Evolutionary conservation across 495 filamentous ascomycete genomes (phyloP).

Genomic region (Penicillium tannophilum): DNA sequence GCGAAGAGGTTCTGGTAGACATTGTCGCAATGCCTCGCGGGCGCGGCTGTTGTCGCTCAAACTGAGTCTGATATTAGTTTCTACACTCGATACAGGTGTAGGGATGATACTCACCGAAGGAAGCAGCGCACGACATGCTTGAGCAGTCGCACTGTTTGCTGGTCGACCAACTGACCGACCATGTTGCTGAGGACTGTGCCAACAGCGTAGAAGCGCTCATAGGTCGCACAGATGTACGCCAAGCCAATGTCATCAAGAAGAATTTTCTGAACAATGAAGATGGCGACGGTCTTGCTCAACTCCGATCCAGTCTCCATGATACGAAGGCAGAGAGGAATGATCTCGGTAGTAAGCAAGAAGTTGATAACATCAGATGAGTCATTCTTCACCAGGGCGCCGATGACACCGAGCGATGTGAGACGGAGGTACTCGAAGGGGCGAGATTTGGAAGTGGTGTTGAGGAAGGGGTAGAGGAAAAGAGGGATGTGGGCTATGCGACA

Average conservation of each 20-base stretch:
- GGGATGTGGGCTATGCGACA: constrained; percentile 83
- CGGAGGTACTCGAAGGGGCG: constrained; percentile 98
- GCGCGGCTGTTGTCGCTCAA: constrained; percentile 95
- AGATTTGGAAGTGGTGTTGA: constrained; percentile 98
- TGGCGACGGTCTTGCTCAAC: constrained; percentile 97
- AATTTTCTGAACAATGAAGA: constrained; percentile 99
- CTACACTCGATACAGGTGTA: neutral
- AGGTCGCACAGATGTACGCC: constrained; percentile 97
- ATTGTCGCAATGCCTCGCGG: constrained; percentile 93
- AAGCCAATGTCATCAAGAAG: constrained; percentile 96
- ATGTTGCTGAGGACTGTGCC: constrained; percentile 98
- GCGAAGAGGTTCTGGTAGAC: constrained; percentile 92
- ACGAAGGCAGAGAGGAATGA: constrained; percentile 94
- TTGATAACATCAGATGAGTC: constrained; percentile 98
- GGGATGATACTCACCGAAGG: constrained; percentile 64
- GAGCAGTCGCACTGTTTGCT: constrained; percentile 91
- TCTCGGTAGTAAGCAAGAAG: constrained; percentile 97
- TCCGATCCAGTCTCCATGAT: constrained; percentile 99
- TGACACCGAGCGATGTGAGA: constrained; percentile 96
- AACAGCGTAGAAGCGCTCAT: constrained; percentile 98
- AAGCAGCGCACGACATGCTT: constrained; percentile 99
- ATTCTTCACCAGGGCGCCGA: constrained; percentile 97
- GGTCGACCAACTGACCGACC: constrained; percentile 95
- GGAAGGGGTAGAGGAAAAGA: constrained; percentile 95
- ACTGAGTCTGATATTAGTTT: constrained; percentile 48